Conservation (phyloP, 1,139 yeast species). For the Protomyces macrosporus region DNA sequence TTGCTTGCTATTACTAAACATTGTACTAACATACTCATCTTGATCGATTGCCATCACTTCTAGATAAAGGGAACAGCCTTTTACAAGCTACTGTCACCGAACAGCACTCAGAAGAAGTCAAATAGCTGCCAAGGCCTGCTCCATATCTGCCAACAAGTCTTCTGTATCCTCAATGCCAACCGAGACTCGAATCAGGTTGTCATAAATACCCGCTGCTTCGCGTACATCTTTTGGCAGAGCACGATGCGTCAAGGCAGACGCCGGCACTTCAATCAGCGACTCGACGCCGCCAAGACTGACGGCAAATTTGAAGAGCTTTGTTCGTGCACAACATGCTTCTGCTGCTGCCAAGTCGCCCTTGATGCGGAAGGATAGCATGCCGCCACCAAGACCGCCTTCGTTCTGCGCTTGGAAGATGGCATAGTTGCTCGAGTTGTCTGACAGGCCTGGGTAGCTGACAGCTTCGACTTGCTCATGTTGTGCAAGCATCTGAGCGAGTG, state of each 20-base stretch:
- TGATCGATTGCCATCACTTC: too few species aligned
- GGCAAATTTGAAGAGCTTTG: conserved; percentile 76
- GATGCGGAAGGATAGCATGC: conserved; percentile 85
- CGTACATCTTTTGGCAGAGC: conserved; percentile 78
- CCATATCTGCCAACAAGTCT: conserved; percentile 64
- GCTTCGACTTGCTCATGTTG: conserved; percentile 51
- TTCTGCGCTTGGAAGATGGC: conserved; percentile 67
- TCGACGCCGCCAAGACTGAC: conserved; percentile 90
- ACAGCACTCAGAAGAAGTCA: too few species aligned
- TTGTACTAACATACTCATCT: too few species aligned
- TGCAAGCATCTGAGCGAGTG: conserved; percentile 63
- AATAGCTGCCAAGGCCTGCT: neutral
- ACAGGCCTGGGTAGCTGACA: conserved; percentile 78
- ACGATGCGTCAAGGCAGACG: conserved; percentile 79
- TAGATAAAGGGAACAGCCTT: too few species aligned
- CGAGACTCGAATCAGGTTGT: conserved; percentile 73
- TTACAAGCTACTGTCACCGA: too few species aligned
- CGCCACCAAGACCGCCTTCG: conserved; percentile 83
- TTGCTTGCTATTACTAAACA: too few species aligned
- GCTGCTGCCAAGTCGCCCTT: conserved; percentile 78
- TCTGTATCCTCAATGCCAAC: conserved; percentile 84
- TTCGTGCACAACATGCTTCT: conserved; percentile 62
- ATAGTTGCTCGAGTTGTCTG: conserved; percentile 55
- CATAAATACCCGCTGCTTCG: conserved; percentile 75
- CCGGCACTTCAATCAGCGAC: conserved; percentile 80